Evolutionary conservation across 2,329 filamentous ascomycete species (phyloP).

Genomic region (Sporothrix brunneoviolacea): DNA sequence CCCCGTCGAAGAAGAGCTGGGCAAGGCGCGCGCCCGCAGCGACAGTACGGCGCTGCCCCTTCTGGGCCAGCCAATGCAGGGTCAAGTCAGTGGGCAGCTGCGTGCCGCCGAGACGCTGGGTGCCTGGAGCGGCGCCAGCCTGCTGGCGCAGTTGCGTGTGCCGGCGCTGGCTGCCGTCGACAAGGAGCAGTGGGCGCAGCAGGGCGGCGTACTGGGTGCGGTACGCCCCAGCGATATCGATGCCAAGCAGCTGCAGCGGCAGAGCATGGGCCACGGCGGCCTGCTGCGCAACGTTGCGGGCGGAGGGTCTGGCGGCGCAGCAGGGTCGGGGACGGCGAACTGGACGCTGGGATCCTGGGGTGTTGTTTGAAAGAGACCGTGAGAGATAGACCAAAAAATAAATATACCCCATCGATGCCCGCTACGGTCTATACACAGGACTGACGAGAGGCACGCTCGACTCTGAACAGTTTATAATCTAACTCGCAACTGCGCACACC

Average conservation of each 20-base stretch:
- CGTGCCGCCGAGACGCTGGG: conserved; percentile 64
- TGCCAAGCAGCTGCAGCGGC: conserved; percentile 50
- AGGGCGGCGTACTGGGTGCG: conserved; percentile 57
- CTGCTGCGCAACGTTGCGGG: conserved; percentile 31
- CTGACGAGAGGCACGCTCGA: too few species aligned
- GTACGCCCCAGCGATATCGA: conserved; percentile 54
- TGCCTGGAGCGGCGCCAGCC: conserved; percentile 66
- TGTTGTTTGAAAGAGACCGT: conserved; percentile 31
- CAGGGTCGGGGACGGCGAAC: conserved; percentile 32
- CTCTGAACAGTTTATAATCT: too few species aligned
- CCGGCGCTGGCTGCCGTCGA: conserved; percentile 64
- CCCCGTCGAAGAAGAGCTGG: conserved; percentile 51
- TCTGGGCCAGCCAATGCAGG: conserved; percentile 5
- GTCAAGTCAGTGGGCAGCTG: conserved; percentile 40
- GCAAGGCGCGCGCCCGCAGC: conserved; percentile 26
- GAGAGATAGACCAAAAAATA: too few species aligned
- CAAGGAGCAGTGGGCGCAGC: conserved; percentile 61
- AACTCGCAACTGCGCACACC: too few species aligned
- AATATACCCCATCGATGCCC: too few species aligned
- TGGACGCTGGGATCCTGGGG: conserved; percentile 62
- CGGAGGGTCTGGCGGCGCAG: conserved; percentile 28
- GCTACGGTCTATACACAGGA: too few species aligned
- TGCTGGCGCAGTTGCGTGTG: conserved; percentile 62
- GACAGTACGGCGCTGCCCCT: conserved; percentile 21
- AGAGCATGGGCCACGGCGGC: conserved; percentile 55